These are phyloP conservation scores for Nitzschia putrida DNA, from an alignment of 108 stramenopile species.

Conservation along the genomic window DNA sequence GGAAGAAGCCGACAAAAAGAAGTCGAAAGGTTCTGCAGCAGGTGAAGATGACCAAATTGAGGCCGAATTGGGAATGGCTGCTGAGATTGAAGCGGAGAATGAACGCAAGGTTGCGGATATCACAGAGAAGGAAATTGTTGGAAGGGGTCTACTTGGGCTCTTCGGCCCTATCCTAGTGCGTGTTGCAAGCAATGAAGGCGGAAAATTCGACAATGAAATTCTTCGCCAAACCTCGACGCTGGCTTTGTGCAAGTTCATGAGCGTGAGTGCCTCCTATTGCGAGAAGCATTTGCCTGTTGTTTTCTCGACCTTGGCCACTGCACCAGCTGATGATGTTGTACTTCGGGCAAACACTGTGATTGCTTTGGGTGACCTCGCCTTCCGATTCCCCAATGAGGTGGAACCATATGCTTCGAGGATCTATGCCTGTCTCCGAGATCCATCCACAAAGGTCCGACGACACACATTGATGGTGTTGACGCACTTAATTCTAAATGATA, in stretches of 20 bases:
- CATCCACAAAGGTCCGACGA: slow-evolving; percentile 82
- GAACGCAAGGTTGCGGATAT: slow-evolving; percentile 83
- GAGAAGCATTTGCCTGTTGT: slow-evolving; percentile 90
- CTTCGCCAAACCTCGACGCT: slow-evolving; percentile 85
- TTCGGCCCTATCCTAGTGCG: slow-evolving; percentile 84
- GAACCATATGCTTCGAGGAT: slow-evolving; percentile 96
- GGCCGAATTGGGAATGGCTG: slow-evolving; percentile 83
- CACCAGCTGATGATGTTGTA: slow-evolving; percentile 70
- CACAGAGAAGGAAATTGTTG: slow-evolving; percentile 90
- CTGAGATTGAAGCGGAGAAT: slow-evolving; percentile 83
- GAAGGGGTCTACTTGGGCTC: slow-evolving; percentile 77
- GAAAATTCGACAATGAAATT: slow-evolving; percentile 60
- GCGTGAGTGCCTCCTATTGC: slow-evolving; percentile 88
- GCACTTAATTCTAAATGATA: slow-evolving; percentile 96
- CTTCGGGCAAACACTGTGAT: slow-evolving; percentile 93
- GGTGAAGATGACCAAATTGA: slow-evolving; percentile 75
- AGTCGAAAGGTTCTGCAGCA: slow-evolving; percentile 22
- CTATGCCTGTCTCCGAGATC: slow-evolving; percentile 94
- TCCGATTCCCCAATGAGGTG: slow-evolving; percentile 96
- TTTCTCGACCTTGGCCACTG: slow-evolving; percentile 87
- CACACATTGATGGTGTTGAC: slow-evolving; percentile 96
- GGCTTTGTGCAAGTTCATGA: slow-evolving; percentile 92
- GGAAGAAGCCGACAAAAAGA: slow-evolving; percentile 71
- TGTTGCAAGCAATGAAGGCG: slow-evolving; percentile 84
- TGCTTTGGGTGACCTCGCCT: slow-evolving; percentile 95